These are phyloP conservation scores for Pochonia chlamydosporia DNA, from an alignment of 2,329 filamentous ascomycete species.

Conservation along the genomic window DNA sequence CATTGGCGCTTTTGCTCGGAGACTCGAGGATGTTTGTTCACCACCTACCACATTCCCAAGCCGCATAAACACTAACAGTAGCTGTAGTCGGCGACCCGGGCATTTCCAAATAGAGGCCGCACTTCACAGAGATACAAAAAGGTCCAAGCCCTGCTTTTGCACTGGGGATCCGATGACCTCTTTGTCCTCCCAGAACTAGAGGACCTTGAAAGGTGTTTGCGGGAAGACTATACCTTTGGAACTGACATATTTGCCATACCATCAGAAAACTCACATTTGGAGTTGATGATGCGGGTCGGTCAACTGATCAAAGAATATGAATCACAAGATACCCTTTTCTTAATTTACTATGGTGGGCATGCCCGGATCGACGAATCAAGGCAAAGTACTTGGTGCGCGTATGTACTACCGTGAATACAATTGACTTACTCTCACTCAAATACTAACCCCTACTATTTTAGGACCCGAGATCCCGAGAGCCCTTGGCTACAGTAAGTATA, in stretches of 20 bases:
- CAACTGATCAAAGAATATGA: slow-evolving; percentile 53
- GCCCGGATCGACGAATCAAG: slow-evolving; percentile 54
- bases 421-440: not conserved
- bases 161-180: slow-evolving; percentile 53
- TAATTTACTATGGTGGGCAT: slow-evolving; percentile 56
- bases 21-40: slow-evolving; percentile 45
- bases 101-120: slow-evolving; percentile 50
- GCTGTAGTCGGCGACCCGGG: slow-evolving; percentile 44
- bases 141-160: slow-evolving; percentile 48
- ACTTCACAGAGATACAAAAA: slow-evolving; percentile 49
- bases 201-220: slow-evolving; percentile 48
- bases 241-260: slow-evolving; percentile 55
- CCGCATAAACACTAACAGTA: not conserved
- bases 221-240: slow-evolving; percentile 49
- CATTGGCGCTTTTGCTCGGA: slow-evolving; percentile 47
- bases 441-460: slow-evolving; percentile 15
- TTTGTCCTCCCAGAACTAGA: slow-evolving; percentile 54
- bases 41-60: not conserved
- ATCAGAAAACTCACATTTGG: slow-evolving; percentile 51
- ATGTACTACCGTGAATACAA: slow-evolving; percentile 21
- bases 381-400: slow-evolving; percentile 57
- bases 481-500: slow-evolving; percentile 48
- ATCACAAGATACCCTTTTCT: slow-evolving; percentile 47
- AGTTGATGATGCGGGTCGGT: slow-evolving; percentile 51
- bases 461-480: slow-evolving; percentile 44